Conservation (phyloP, 164 flowering plant genomes). For the Hamamelis virginiana region DNA sequence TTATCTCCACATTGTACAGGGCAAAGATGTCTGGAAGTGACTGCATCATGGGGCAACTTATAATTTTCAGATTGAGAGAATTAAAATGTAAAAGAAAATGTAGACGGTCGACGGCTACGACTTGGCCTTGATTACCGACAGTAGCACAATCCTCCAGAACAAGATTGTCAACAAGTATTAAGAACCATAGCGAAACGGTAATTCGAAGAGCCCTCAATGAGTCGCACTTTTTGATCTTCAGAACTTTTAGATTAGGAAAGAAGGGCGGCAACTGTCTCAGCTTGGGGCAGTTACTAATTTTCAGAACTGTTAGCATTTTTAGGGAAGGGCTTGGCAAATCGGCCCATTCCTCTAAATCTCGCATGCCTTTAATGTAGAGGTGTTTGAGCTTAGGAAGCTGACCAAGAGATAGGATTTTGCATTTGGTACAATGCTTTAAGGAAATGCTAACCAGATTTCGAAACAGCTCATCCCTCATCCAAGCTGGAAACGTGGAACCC, state of each 20-base stretch:
- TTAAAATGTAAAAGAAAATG: too few relatives aligned
- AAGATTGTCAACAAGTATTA: constrained; percentile 22
- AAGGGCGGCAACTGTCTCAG: constrained; percentile 10
- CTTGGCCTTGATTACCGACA: background rate
- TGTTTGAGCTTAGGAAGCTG: constrained; percentile 7
- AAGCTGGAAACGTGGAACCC: constrained; percentile 13
- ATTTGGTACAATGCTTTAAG: constrained; percentile 17
- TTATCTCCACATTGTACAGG: constrained; percentile 17
- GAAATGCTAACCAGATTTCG: constrained; percentile 8
- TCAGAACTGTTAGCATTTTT: background rate
- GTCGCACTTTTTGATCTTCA: constrained; percentile 20
- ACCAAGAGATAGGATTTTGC: constrained; percentile 16
- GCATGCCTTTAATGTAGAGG: constrained; percentile 15
- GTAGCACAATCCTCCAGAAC: constrained; percentile 15
- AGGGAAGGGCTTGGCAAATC: background rate
- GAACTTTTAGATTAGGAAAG: constrained; percentile 1
- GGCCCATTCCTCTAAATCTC: constrained; percentile 8
- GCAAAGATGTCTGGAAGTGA: background rate
- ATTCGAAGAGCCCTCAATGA: constrained; percentile 19
- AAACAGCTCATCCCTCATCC: constrained; percentile 12
- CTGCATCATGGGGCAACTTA: constrained; percentile 9
- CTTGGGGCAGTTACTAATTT: constrained; percentile 18
- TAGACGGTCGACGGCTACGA: too few relatives aligned
- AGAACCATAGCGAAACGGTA: background rate
- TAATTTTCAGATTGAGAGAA: constrained; percentile 17